Evolutionary conservation across 306 rosid genomes (phyloP), one percentile per base, ranked within the genome.

Genomic region (Luffa aegyptiaca): DNA sequence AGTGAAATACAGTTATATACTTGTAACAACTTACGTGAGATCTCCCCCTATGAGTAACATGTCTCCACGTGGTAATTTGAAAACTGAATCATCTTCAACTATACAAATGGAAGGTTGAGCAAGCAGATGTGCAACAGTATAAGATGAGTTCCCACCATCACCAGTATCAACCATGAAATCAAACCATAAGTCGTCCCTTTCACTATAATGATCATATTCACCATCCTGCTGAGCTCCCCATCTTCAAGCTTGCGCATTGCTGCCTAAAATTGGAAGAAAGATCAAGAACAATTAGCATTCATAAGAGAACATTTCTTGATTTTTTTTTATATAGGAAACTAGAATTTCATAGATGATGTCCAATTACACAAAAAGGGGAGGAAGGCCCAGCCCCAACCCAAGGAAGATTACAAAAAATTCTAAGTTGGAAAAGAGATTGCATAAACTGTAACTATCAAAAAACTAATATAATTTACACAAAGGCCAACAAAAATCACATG

Each of bases 121-220:
- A 83, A 95, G 97, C 33, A 95, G 88, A 68, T 90, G 88, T 68
- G 99, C 97, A 78, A 95, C 85, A 11, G 97, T 42, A 93, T 93
- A 95, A 59, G 99, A 92, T 77, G 97, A 91, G 91, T 95, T 95
- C 79, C 99, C 99, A 83, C 97, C 99, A 77, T 95, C 99, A 20
- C 99, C 99, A 31, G 99, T 95, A 86, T 95, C 99, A 83, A 97
- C 97, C 97, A 93, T 93, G 86, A 95, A 95, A 86, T 95, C 99
- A 86, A 95, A 95, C 97, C 99, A 95, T 45, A 95, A 83, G 66
- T 89, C 97, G 70, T 91, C 92, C 89, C 86, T 90, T 83, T 88
- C 93, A 70, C 86, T 83, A 71, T 93, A 89, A 82, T 95, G 95
- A 83, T 86, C 89, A 79, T 89, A 77, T 83, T 90, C 85, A 78